Percentiles rank a stretch among this genome's conserved stretches.
Evolutionary conservation across 306 rosid species (phyloP).

Genomic region (Cotoneaster glaucophyllus): DNA sequence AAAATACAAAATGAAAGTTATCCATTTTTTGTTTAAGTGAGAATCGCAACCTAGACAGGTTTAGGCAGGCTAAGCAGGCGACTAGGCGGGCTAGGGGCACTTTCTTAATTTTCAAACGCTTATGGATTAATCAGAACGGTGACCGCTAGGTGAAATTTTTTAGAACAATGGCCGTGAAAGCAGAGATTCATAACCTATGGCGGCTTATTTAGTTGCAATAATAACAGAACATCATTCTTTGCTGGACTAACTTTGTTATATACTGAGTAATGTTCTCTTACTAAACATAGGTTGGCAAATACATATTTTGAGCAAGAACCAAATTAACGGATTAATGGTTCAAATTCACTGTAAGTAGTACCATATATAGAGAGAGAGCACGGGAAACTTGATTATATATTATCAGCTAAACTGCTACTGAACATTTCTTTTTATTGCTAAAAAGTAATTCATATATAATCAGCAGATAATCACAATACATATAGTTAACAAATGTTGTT

Average conservation of each 20-base stretch:
- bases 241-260: background rate
- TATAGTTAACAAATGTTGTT: conserved; percentile 2
- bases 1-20: too few species aligned
- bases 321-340: background rate
- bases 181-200: background rate
- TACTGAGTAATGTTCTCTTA: background rate
- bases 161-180: background rate
- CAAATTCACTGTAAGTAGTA: background rate
- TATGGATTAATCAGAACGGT: too few species aligned
- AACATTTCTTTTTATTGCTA: background rate
- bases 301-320: background rate
- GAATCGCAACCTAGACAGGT: too few species aligned
- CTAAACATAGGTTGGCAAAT: background rate
- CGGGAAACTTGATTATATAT: background rate
- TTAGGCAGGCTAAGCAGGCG: too few species aligned
- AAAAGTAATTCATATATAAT: background rate
- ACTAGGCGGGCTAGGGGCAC: too few species aligned
- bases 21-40: too few species aligned
- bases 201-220: background rate
- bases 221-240: background rate
- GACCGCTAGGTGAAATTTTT: too few species aligned
- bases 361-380: background rate
- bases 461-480: background rate
- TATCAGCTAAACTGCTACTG: background rate
- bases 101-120: too few species aligned